Conservation (phyloP, 2,329 filamentous ascomycete genomes). For the Penicillium rolfsii region DNA sequence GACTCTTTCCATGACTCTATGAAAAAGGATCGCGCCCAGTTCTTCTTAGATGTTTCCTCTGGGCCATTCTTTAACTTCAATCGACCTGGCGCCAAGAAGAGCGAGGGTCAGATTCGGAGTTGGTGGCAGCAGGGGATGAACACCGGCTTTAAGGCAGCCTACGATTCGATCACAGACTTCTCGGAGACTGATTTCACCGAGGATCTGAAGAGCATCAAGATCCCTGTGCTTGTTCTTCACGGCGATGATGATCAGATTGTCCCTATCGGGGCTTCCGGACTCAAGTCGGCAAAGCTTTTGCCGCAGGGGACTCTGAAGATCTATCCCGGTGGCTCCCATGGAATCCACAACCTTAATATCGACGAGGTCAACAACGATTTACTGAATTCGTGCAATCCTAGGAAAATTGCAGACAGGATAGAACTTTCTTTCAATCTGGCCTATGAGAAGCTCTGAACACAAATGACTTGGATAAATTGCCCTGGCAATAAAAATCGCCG, state of each 20-base stretch:
- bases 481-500: too few relatives aligned
- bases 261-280: slow-evolving; percentile 38
- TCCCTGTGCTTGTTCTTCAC: slow-evolving; percentile 47
- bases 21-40: slow-evolving; percentile 39
- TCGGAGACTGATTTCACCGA: slow-evolving; percentile 49
- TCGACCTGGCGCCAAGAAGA: slow-evolving; percentile 32
- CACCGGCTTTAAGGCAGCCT: slow-evolving; percentile 43
- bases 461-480: too few relatives aligned
- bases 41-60: slow-evolving; percentile 42
- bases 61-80: slow-evolving; percentile 45
- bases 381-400: slow-evolving; percentile 34
- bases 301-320: slow-evolving; percentile 45
- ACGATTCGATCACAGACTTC: slow-evolving; percentile 48
- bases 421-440: background rate
- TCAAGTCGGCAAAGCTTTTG: slow-evolving; percentile 40
- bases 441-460: too few relatives aligned
- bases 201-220: slow-evolving; percentile 45
- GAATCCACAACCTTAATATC: slow-evolving; percentile 42
- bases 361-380: slow-evolving; percentile 45
- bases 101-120: slow-evolving; percentile 44
- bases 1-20: slow-evolving; percentile 45
- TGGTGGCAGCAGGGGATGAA: slow-evolving; percentile 50
- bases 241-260: slow-evolving; percentile 50
- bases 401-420: too few relatives aligned
- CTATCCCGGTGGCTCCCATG: slow-evolving; percentile 47